Evolutionary conservation across 306 rosid species (phyloP).

Genomic region (Pyrus pyrifolia): DNA sequence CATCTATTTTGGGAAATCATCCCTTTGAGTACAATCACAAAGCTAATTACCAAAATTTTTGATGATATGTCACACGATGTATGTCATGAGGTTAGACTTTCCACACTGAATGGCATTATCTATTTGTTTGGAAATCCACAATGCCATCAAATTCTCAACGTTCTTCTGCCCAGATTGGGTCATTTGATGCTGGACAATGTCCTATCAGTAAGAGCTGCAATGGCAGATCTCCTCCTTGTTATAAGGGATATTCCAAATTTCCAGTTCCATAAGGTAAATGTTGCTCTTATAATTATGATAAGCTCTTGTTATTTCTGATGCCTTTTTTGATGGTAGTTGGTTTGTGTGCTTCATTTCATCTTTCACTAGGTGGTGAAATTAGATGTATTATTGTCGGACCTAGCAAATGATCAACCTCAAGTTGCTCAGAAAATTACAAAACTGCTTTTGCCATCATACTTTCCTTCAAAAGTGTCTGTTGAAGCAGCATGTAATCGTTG

Average conservation of each 20-base stretch:
- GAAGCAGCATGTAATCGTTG: slow-evolving; percentile 91
- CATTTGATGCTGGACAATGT: slow-evolving; percentile 65
- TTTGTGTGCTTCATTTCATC: slow-evolving; percentile 12
- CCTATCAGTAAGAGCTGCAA: slow-evolving; percentile 46
- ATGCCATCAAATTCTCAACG: slow-evolving; percentile 84
- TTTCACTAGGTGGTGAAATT: slow-evolving; percentile 58
- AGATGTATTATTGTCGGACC: slow-evolving; percentile 52
- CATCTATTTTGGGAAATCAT: slow-evolving; percentile 83
- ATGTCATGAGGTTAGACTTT: slow-evolving; percentile 75
- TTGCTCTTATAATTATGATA: slow-evolving; percentile 5
- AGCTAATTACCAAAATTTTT: slow-evolving; percentile 56
- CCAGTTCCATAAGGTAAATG: slow-evolving; percentile 73
- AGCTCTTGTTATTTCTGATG: background rate
- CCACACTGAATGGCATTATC: slow-evolving; percentile 63
- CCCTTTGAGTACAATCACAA: slow-evolving; percentile 71
- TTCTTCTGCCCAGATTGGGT: slow-evolving; percentile 71
- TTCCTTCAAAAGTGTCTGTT: slow-evolving; percentile 57
- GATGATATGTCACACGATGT: slow-evolving; percentile 70
- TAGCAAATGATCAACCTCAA: slow-evolving; percentile 63
- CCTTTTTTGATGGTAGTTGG: slow-evolving; percentile 14
- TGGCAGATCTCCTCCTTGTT: slow-evolving; percentile 64
- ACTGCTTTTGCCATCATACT: slow-evolving; percentile 76
- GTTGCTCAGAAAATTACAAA: slow-evolving; percentile 77
- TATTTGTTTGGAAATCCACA: slow-evolving; percentile 76
- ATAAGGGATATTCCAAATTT: slow-evolving; percentile 56